A percentile compares a stretch with the other conserved stretches of the same genome.
Conservation (phyloP, 2,329 filamentous ascomycete species). For the Fusarium mundagurra region DNA sequence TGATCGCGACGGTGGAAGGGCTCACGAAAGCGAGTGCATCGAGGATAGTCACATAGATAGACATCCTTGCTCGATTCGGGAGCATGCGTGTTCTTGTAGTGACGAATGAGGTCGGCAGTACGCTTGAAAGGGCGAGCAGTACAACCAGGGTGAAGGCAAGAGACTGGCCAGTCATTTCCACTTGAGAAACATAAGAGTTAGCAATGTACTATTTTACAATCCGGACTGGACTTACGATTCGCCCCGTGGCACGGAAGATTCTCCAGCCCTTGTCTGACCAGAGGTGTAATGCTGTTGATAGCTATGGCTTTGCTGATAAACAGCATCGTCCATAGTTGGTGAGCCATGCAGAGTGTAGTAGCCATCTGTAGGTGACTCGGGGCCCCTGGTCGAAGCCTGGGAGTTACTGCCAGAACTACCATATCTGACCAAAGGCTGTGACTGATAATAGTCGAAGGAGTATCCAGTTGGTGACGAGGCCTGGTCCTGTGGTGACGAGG, state of each 20-base stretch:
- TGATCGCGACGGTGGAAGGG: conserved; percentile 66
- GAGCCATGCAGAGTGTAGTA: conserved; percentile 32
- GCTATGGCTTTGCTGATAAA: conserved; percentile 16
- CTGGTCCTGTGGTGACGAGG: conserved; percentile 34
- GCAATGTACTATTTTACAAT: background rate
- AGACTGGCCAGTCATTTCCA: conserved; percentile 48
- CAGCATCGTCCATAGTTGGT: conserved; percentile 11
- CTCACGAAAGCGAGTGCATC: conserved; percentile 55
- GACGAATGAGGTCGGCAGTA: conserved; percentile 64
- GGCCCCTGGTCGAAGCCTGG: conserved; percentile 34
- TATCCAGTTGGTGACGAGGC: conserved; percentile 31
- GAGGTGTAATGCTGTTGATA: conserved; percentile 23
- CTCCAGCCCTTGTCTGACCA: background rate
- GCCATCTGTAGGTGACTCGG: conserved; percentile 41
- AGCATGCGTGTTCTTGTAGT: conserved; percentile 60
- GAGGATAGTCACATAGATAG: conserved; percentile 62
- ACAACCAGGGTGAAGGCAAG: conserved; percentile 55
- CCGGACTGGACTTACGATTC: conserved; percentile 25
- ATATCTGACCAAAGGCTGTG: conserved; percentile 43
- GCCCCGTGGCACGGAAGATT: conserved; percentile 6
- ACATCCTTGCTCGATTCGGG: conserved; percentile 53
- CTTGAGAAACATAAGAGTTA: conserved; percentile 17
- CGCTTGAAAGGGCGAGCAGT: conserved; percentile 59
- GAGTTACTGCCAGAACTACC: conserved; percentile 46
- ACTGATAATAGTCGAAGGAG: conserved; percentile 33